Base-by-base conservation (phyloP, 495 filamentous ascomycete species). In the Penicillium coffeae region DNA sequence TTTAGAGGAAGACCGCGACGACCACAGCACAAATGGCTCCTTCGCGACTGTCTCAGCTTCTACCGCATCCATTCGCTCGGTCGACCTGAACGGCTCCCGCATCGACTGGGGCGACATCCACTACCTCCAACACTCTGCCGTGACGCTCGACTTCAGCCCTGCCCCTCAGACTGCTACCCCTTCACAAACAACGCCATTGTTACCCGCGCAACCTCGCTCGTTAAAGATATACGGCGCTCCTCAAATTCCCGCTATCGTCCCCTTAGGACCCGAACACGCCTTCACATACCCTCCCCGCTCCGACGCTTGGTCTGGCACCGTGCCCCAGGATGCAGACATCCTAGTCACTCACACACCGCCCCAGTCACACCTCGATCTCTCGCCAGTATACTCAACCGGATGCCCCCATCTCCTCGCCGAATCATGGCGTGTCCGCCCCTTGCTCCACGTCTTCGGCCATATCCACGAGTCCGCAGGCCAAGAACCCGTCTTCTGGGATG, bases 391-490 rank as follows among this genome's bases (percentile, higher is more conserved):
- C 43, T 81, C 75, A 0, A 73, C 88, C 42, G 92, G 92, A 21
- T 95, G 89, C 59, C 81, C 84, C 15, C 80, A 74, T 22, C 78
- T 97, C 2, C 75, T 92, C 1, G 68, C 77, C 14, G 89, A 94
- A 51, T 57, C 89, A 21, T 93, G 89, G 88, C 76, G 81, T 20
- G 81, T 93, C 15, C 83, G 81, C 48, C 91, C 92, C 3, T 70
- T 71, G 22, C 69, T 96, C 9, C 92, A 97, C 65, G 77, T 96
- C 47, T 95, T 94, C 66, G 92, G 91, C 4, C 93, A 97, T 62
- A 76, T 94, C 20, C 93, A 97, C 66, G 82, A 69, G 30, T 77
- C 75, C 6, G 71, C 78, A 37, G 82, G 82, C 6, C 62, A 68
- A 18, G 83, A 91, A 56, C 70, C 80, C 2, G 71, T 88, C 1